Evolutionary conservation across 129 eudicot genomes (phyloP).

Genomic region (Flaveria robusta): DNA sequence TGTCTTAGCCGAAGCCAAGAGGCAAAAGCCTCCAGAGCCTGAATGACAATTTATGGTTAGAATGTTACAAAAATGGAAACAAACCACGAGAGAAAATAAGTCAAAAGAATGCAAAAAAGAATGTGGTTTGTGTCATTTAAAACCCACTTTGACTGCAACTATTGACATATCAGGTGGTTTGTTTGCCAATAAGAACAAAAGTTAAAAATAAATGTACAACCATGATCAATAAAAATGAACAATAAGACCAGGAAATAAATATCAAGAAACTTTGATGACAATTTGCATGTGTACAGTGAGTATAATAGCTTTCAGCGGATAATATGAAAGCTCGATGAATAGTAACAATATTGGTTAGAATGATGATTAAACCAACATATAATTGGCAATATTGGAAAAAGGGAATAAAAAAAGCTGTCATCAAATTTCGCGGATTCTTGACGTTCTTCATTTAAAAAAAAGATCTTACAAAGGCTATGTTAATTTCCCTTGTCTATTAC

Average conservation of each 20-base stretch:
- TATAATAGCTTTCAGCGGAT: not conserved
- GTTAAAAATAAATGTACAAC: not conserved
- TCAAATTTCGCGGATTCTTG: not conserved
- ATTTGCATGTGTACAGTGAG: not conserved
- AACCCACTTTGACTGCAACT: too few relatives aligned
- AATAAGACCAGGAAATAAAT: conserved; percentile 15
- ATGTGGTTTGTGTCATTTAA: not conserved
- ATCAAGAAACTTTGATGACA: not conserved
- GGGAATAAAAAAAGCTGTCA: not conserved
- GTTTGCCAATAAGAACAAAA: not conserved
- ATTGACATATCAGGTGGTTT: not conserved
- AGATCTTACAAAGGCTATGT: not conserved
- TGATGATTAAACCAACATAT: not conserved
- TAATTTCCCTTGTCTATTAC: not conserved
- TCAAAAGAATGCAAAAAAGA: not conserved
- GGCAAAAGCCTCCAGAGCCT: conserved; percentile 99
- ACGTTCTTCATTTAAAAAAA: not conserved
- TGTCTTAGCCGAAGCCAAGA: conserved; percentile 98
- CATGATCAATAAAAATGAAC: not conserved
- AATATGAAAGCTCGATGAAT: not conserved
- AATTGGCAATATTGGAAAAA: not conserved
- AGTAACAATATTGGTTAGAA: not conserved
- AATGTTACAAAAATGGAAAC: conserved; percentile 19
- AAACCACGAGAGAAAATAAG: conserved; percentile 9
- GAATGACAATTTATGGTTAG: conserved; percentile 31